Conservation (phyloP, 2,329 filamentous ascomycete species). For the Aureobasidium sp. region DNA sequence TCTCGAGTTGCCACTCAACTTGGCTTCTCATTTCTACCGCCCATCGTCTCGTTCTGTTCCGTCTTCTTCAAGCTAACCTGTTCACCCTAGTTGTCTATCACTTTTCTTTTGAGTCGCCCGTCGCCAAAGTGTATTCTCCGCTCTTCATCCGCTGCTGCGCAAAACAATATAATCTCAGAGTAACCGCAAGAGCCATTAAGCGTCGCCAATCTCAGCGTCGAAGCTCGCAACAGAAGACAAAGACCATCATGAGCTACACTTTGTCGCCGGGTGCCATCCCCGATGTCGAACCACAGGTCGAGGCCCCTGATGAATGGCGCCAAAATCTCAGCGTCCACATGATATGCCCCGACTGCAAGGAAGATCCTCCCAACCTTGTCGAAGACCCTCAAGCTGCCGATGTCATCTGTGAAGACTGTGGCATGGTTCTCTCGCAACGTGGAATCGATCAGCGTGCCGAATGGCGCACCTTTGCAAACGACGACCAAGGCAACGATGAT, state of each 20-base stretch:
- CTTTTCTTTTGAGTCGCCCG: conserved; percentile 26
- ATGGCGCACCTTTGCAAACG: conserved; percentile 98
- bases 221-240: conserved; percentile 17
- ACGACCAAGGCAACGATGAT: conserved; percentile 93
- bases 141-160: conserved; percentile 52
- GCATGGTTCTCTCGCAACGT: conserved; percentile 79
- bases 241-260: conserved; percentile 25
- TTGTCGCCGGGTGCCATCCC: conserved; percentile 39
- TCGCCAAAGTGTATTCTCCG: conserved; percentile 60
- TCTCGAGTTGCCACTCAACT: conserved; percentile 4
- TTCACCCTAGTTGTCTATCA: not conserved
- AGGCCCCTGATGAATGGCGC: conserved; percentile 48
- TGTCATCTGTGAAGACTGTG: conserved; percentile 86
- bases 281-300: conserved; percentile 27
- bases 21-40: conserved; percentile 16
- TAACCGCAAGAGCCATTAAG: conserved; percentile 36
- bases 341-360: conserved; percentile 84
- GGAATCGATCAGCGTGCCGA: conserved; percentile 95
- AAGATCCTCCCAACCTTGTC: conserved; percentile 81
- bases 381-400: conserved; percentile 91
- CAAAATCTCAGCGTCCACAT: conserved; percentile 82
- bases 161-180: conserved; percentile 37
- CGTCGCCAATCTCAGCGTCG: conserved; percentile 33
- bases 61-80: not conserved
- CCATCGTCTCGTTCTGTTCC: not conserved